Conservation (phyloP, 176 grass and related monocot species). For the Ensete ventricosum region DNA sequence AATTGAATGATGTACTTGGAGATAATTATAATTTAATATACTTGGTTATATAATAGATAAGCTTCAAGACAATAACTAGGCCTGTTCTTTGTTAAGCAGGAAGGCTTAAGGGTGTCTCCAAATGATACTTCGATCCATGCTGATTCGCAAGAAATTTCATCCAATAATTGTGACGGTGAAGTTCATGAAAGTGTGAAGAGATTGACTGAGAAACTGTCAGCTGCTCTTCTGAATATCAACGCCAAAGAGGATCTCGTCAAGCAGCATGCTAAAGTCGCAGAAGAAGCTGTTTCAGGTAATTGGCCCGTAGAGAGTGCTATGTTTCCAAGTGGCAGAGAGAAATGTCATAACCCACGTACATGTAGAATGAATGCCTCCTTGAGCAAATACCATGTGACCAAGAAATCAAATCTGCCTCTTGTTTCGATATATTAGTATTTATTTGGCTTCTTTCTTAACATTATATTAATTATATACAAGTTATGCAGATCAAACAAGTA, state of each 20-base stretch:
- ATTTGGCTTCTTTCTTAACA: not conserved
- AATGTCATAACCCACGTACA: not conserved
- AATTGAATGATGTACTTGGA: not conserved
- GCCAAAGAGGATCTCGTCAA: conserved; percentile 93
- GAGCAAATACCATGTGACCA: not conserved
- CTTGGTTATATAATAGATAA: not conserved
- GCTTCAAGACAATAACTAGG: conserved; percentile 10
- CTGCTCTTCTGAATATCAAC: conserved; percentile 69
- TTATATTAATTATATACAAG: not conserved
- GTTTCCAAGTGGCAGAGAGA: not conserved
- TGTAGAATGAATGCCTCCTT: not conserved
- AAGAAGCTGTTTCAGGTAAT: conserved; percentile 93
- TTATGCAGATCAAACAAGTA: not conserved
- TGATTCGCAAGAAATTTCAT: conserved; percentile 20
- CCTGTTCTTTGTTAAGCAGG: conserved; percentile 32
- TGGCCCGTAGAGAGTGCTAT: not conserved
- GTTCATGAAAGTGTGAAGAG: conserved; percentile 54
- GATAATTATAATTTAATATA: not conserved
- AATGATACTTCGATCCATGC: conserved; percentile 36
- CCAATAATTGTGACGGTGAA: conserved; percentile 21
- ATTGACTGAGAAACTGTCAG: conserved; percentile 74
- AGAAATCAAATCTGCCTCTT: not conserved
- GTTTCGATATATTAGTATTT: not conserved
- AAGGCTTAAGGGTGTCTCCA: conserved; percentile 11
- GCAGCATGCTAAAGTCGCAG: conserved; percentile 87